These are phyloP conservation scores for Nakazawaea pomicola DNA, from an alignment of 805 yeast species.

Conservation along the genomic window DNA sequence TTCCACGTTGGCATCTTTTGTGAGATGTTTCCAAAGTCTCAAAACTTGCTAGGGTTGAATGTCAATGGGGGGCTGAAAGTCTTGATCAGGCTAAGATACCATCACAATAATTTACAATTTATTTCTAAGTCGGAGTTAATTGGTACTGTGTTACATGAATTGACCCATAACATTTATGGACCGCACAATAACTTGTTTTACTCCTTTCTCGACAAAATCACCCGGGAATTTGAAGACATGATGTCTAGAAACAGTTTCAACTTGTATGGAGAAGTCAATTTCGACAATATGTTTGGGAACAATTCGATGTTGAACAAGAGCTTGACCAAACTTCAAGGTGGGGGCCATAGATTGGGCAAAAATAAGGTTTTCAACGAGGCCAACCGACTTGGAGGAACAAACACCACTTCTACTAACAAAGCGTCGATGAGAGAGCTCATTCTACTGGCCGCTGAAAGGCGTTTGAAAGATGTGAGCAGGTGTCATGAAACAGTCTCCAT, in stretches of 20 bases:
- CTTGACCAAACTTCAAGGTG: conserved; percentile 14
- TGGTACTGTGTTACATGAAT: conserved; percentile 85
- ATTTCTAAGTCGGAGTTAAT: conserved; percentile 60
- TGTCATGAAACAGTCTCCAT: conserved; percentile 28
- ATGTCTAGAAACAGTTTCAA: conserved; percentile 37
- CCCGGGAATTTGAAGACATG: conserved; percentile 41
- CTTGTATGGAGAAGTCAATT: conserved; percentile 45
- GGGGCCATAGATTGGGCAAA: conserved; percentile 34
- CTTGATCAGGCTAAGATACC: conserved; percentile 62
- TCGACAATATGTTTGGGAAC: conserved; percentile 42
- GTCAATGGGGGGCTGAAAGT: conserved; percentile 75
- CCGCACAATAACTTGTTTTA: conserved; percentile 78
- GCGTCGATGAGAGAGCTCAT: conserved; percentile 37
- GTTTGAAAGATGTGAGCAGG: conserved; percentile 48
- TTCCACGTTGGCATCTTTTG: conserved; percentile 63
- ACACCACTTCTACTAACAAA: conserved; percentile 5
- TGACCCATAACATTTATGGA: conserved; percentile 74
- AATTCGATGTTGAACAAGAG: conserved; percentile 14
- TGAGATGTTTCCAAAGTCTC: conserved; percentile 77
- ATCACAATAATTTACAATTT: conserved; percentile 46
- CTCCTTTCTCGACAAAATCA: conserved; percentile 54
- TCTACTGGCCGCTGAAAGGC: conserved; percentile 57
- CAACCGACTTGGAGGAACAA: conserved; percentile 23
- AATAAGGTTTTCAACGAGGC: conserved; percentile 36
- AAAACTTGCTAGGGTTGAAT: conserved; percentile 70